phyloP scores from a whole-genome alignment of 2,329 filamentous ascomycete species.

The Epichloe hybrida region DNA sequence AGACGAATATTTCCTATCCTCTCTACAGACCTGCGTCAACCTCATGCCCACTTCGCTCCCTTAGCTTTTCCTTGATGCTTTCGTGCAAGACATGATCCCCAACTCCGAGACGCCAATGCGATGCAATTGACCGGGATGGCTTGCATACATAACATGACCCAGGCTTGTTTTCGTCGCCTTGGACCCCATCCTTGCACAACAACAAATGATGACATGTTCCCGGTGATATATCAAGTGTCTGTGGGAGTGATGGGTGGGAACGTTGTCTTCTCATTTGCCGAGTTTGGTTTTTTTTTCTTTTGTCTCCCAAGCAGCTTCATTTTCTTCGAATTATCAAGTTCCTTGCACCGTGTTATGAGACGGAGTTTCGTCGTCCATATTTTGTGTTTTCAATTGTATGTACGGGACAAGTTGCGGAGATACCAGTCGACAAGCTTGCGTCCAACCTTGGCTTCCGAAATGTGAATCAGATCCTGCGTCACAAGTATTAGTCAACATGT shows the following conservation, averaged over 20 bases:
- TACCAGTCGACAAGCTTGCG: constrained; percentile 98
- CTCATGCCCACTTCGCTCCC: not conserved
- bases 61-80: not conserved
- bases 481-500: constrained; percentile 10
- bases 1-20: too few species aligned
- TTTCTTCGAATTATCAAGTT: not conserved
- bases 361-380: not conserved
- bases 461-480: constrained; percentile 80
- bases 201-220: not conserved
- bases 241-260: not conserved
- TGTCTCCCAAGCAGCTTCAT: not conserved
- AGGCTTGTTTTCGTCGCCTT: not conserved
- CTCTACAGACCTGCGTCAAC: not conserved
- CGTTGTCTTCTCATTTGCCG: not conserved
- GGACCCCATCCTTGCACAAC: not conserved
- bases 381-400: constrained; percentile 48
- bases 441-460: constrained; percentile 96
- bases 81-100: constrained; percentile 11
- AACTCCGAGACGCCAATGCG: constrained; percentile 30
- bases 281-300: not conserved
- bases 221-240: not conserved
- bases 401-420: constrained; percentile 86
- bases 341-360: not conserved
- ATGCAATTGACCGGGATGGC: constrained; percentile 22
- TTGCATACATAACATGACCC: constrained; percentile 13